Evolutionary conservation across 78 protist genomes (phyloP).

Genomic region (Dictyostelium brefeldianum): DNA sequence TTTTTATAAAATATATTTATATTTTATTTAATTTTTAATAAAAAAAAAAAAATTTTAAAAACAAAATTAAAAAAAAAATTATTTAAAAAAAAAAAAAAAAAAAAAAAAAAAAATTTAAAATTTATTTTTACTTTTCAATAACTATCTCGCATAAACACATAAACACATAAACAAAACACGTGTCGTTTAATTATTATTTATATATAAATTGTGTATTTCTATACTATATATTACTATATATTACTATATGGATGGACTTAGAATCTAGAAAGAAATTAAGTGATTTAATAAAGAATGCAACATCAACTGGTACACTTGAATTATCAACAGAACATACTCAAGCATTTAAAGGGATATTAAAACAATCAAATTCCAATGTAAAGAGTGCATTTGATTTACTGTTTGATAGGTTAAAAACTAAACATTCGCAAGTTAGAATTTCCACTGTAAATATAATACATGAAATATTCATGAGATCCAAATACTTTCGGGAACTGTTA

Average conservation of each 20-base stretch:
- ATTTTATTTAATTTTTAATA: neutral
- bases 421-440: conserved; percentile 76
- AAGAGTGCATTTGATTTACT: conserved; percentile 61
- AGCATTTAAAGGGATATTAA: conserved; percentile 24
- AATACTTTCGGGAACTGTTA: conserved; percentile 71
- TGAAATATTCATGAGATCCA: conserved; percentile 69
- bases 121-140: neutral
- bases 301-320: conserved; percentile 38
- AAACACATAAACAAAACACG: too few species aligned
- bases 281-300: conserved; percentile 57
- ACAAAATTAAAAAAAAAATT: neutral
- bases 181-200: too few species aligned
- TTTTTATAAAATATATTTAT: neutral
- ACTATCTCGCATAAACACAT: too few species aligned
- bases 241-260: conserved; percentile 25
- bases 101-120: neutral
- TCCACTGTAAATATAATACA: conserved; percentile 65
- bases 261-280: conserved; percentile 50
- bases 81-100: neutral
- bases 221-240: too few species aligned
- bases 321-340: conserved; percentile 44
- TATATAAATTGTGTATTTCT: too few species aligned
- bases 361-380: conserved; percentile 50
- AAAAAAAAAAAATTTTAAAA: neutral
- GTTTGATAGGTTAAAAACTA: conserved; percentile 37